A percentile compares a stretch with the other conserved stretches of the same genome.
These are phyloP conservation scores for Hepatocystis sp. DNA, from an alignment of 169 alveolate genomes.

Conservation along the genomic window DNA sequence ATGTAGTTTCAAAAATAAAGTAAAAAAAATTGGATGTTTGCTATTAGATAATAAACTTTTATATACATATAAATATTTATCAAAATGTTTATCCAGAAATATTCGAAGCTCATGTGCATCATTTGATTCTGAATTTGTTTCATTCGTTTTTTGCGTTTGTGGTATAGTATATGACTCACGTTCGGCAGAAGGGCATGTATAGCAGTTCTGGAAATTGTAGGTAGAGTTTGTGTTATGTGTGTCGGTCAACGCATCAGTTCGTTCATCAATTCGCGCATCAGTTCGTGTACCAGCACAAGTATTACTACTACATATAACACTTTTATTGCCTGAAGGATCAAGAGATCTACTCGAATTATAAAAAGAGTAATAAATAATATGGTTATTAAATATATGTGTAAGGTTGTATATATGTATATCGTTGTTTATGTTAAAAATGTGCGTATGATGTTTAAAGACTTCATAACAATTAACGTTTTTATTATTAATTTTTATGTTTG, in stretches of 20 bases:
- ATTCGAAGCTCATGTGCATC: conserved; percentile 25
- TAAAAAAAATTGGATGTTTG: no score
- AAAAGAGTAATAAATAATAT: conserved; percentile 47
- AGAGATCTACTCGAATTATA: background rate
- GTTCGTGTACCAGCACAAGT: background rate
- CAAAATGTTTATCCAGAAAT: conserved; percentile 50
- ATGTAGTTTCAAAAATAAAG: no score
- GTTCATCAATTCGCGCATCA: background rate
- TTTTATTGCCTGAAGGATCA: background rate
- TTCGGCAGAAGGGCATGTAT: no score
- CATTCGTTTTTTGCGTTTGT: background rate
- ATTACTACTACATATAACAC: no score
- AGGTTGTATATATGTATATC: conserved; percentile 67
- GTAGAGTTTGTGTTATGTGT: no score
- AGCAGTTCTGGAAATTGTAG: no score
- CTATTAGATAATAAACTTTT: no score
- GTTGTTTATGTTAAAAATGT: conserved; percentile 63
- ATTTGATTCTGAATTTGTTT: background rate
- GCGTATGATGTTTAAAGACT: conserved; percentile 64
- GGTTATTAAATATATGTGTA: conserved; percentile 67
- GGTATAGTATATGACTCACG: no score
- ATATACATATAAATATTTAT: conserved; percentile 40
- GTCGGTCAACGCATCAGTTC: background rate
- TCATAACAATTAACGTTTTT: conserved; percentile 65
- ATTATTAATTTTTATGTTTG: conserved; percentile 20